A percentile compares a stretch with the other conserved stretches of the same genome.
Evolutionary conservation across 2,329 filamentous ascomycete species (phyloP).

Genomic region (Colletotrichum liaoningense): DNA sequence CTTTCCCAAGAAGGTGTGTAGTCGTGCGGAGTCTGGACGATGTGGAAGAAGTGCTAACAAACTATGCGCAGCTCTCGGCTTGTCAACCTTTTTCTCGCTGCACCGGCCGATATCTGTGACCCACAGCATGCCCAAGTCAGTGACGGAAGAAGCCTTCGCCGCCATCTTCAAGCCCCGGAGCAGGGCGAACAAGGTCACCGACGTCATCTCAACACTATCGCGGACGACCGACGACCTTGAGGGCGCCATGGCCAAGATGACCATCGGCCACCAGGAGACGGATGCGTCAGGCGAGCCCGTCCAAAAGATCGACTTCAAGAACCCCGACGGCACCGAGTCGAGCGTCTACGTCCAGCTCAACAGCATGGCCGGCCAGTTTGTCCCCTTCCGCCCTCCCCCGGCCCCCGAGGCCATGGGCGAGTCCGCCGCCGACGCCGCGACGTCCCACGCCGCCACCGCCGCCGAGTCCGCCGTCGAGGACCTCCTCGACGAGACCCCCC

Average conservation of each 20-base stretch:
- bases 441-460: conserved; percentile 38
- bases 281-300: conserved; percentile 58
- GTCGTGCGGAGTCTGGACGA: not conserved
- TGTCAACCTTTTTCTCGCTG: conserved; percentile 95
- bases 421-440: conserved; percentile 42
- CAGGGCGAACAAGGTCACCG: conserved; percentile 62
- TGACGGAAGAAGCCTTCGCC: conserved; percentile 81
- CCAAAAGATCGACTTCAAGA: conserved; percentile 64
- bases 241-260: conserved; percentile 65
- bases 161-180: conserved; percentile 78
- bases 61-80: conserved; percentile 75
- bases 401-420: conserved; percentile 72
- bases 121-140: conserved; percentile 78
- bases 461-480: conserved; percentile 50
- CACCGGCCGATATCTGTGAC: conserved; percentile 94
- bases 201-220: conserved; percentile 76
- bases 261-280: conserved; percentile 54
- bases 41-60: not conserved
- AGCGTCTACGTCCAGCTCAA: conserved; percentile 75
- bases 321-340: conserved; percentile 66
- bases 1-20: conserved; percentile 73
- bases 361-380: conserved; percentile 75
- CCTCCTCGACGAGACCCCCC: conserved; percentile 45
- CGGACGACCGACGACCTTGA: conserved; percentile 70
- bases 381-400: conserved; percentile 89